A percentile compares a stretch with the other conserved stretches of the same genome.
These are phyloP conservation scores for Allium sativum DNA, from an alignment of 106 monocot genomes.

Conservation along the genomic window DNA sequence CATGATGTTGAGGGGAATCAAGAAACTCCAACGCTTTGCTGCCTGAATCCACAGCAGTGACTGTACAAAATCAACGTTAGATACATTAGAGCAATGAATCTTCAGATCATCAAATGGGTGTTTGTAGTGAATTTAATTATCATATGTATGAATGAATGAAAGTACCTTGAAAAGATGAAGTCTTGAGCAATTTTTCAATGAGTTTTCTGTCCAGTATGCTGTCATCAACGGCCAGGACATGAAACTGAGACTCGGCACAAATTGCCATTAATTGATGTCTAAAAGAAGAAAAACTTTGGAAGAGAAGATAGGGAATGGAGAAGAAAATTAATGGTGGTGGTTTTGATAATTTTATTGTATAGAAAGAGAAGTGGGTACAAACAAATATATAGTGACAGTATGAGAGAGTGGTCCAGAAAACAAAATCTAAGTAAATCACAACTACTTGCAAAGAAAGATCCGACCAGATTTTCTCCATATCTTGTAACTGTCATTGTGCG, in stretches of 20 bases:
- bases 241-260: slow-evolving; percentile 21
- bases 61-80: background rate
- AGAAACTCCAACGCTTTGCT: slow-evolving; percentile 21
- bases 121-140: background rate
- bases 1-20: slow-evolving; percentile 12
- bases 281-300: background rate
- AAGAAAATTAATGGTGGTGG: background rate
- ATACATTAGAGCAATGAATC: background rate
- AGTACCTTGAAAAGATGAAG: slow-evolving; percentile 63
- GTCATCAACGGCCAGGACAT: slow-evolving; percentile 75
- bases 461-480: slow-evolving; percentile 2
- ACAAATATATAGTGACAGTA: background rate
- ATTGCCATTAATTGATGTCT: slow-evolving; percentile 20
- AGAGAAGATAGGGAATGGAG: background rate
- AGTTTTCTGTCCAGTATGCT: slow-evolving; percentile 59
- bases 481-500: no score
- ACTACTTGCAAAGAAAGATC: slow-evolving; percentile 5
- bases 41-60: slow-evolving; percentile 18
- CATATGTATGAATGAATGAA: background rate
- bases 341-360: background rate
- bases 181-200: slow-evolving; percentile 58
- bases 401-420: background rate
- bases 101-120: slow-evolving; percentile 3
- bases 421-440: slow-evolving; percentile 5
- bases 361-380: background rate